Conservation (phyloP, 228 moss, liverwort and hornwort genomes). For the Sphagnum magellanicum region DNA sequence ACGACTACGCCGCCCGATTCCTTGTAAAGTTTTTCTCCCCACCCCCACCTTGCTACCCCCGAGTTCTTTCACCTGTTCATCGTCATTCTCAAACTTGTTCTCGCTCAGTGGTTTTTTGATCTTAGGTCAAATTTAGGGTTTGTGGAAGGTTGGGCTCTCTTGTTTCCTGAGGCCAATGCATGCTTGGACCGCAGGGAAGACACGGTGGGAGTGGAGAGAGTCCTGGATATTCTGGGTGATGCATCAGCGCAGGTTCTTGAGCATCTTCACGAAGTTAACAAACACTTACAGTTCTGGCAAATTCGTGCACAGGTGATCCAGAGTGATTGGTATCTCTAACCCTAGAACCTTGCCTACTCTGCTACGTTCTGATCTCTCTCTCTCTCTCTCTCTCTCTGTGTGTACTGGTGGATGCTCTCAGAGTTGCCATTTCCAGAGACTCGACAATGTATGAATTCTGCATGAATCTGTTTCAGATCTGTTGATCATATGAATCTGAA, state of each 20-base stretch:
- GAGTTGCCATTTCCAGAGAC: not conserved
- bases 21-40: slow-evolving; percentile 1
- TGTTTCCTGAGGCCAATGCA: too few relatives aligned
- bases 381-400: not conserved
- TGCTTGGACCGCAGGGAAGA: slow-evolving; percentile 27
- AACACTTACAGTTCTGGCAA: slow-evolving; percentile 78
- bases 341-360: not conserved
- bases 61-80: too few relatives aligned
- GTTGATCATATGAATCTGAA: not conserved
- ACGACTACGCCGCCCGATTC: not conserved
- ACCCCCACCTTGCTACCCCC: too few relatives aligned
- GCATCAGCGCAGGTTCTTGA: slow-evolving; percentile 53
- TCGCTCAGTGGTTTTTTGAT: too few relatives aligned
- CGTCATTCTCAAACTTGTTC: too few relatives aligned
- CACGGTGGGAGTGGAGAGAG: slow-evolving; percentile 52
- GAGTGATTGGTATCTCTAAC: not conserved
- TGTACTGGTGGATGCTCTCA: not conserved
- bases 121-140: too few relatives aligned
- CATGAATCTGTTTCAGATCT: not conserved
- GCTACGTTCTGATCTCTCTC: not conserved
- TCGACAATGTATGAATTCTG: not conserved
- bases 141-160: too few relatives aligned
- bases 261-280: slow-evolving; percentile 55
- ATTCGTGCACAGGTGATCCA: slow-evolving; percentile 46
- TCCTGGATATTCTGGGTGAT: slow-evolving; percentile 57